Evolutionary conservation across 208 protist genomes (phyloP).

Genomic region (Crithidia sp.): DNA sequence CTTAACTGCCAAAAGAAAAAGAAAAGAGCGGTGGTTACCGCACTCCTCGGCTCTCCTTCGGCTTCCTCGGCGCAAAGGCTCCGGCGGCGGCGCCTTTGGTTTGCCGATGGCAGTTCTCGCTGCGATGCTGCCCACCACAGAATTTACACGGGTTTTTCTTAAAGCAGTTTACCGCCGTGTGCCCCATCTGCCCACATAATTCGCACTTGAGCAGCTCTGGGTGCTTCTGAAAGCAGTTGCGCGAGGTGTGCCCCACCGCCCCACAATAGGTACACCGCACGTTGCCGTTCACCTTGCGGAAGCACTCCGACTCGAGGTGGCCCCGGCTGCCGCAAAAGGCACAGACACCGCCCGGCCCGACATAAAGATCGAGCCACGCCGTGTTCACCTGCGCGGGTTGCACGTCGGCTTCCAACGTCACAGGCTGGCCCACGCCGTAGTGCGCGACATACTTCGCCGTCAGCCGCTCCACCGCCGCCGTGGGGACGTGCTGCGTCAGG

Average conservation of each 20-base stretch:
- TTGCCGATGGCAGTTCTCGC: constrained; percentile 77
- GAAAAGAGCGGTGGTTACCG: neutral
- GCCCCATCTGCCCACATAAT: constrained; percentile 83
- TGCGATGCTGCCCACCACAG: constrained; percentile 87
- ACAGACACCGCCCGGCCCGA: constrained; percentile 83
- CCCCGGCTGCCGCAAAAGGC: constrained; percentile 76
- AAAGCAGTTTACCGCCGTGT: constrained; percentile 78
- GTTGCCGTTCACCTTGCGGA: constrained; percentile 62
- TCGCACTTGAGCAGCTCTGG: constrained; percentile 88
- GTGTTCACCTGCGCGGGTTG: constrained; percentile 76
- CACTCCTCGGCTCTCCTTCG: neutral
- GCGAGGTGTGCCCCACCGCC: constrained; percentile 72
- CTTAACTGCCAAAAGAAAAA: too few relatives aligned
- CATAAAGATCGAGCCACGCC: constrained; percentile 74
- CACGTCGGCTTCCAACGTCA: constrained; percentile 72
- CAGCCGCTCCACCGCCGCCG: constrained; percentile 63
- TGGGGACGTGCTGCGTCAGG: constrained; percentile 25
- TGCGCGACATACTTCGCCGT: constrained; percentile 79
- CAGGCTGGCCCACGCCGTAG: constrained; percentile 66
- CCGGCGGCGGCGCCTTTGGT: neutral
- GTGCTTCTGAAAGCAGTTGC: constrained; percentile 80
- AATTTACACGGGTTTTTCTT: constrained; percentile 86
- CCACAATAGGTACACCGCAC: constrained; percentile 67
- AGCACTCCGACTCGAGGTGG: constrained; percentile 89
- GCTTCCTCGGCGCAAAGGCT: neutral